Base-by-base conservation (phyloP, 257 asterid genomes). In the Thymus mandschuricus region DNA sequence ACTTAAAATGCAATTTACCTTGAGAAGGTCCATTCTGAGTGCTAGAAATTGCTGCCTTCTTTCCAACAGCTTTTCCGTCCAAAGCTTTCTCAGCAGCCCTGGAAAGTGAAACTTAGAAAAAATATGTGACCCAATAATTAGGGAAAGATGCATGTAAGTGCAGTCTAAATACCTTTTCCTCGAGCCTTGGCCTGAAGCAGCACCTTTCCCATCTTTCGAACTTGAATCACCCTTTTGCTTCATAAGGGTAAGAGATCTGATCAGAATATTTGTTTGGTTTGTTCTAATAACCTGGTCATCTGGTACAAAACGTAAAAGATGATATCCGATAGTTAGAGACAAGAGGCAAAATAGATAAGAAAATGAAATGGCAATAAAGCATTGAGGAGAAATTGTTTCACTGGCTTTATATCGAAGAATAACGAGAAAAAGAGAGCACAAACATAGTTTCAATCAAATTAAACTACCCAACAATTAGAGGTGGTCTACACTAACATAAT, bases 281-380 rank as follows among this genome's bases (percentile, higher is more conserved):
- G 97, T 91, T 75, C 80, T 85, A 75, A 92, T 87, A 70, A 81
- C 60, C 84, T 92, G 98, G 76, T 84, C 78, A 73, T 76, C 97
- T 83, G 89, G 62, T 44, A 73, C 28, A 62, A 59, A 38, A 73
- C 51, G 65, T 13, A 38, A 56, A 63, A 62, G 27, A 69, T 68
- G 30, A 69, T 68, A 51, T 58, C 63, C 43, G 58, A 35, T 62
- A 69, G 55, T 60, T 60, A 61, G 44, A 75, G 56, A 75, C 21
- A 49, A 65, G 30, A 71, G 70, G 67, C 58, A 66, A 46, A 72
- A 38, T 11, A 72, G 58, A 71, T 56, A n/a, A 33, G 75, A 58
- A 13, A 64, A 66, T 35, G 68, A 43, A 48, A 74, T 8, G 46
- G 34, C 43, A 58, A 62, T 49, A 28, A 41, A 74, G 48, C 50